Conservation (phyloP, 306 rosid genomes). For the Benincasa hispida region DNA sequence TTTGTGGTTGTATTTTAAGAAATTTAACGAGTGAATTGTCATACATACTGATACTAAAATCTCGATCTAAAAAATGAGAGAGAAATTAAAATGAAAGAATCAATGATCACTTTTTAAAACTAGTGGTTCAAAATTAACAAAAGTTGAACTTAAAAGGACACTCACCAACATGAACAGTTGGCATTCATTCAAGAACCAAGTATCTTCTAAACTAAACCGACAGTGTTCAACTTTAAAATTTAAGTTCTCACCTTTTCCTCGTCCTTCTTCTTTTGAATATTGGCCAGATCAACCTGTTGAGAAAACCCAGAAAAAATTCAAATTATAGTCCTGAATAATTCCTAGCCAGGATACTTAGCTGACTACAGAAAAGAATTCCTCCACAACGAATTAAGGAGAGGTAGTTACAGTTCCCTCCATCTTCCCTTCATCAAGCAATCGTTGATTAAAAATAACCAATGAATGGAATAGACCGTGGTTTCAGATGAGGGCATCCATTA, state of each 20-base stretch:
- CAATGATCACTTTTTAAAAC: neutral
- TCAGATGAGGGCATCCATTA: neutral
- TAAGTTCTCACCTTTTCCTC: slow-evolving; percentile 69
- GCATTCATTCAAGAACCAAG: too few species aligned
- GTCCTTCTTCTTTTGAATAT: slow-evolving; percentile 82
- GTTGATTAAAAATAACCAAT: neutral
- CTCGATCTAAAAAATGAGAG: too few species aligned
- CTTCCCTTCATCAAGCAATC: neutral
- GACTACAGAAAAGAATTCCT: neutral
- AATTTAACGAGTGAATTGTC: neutral
- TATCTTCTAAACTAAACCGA: neutral
- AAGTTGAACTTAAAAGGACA: too few species aligned
- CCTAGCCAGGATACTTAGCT: neutral
- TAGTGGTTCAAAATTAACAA: neutral
- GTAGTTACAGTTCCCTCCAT: neutral
- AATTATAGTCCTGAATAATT: neutral
- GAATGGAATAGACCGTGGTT: neutral
- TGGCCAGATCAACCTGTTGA: slow-evolving; percentile 67
- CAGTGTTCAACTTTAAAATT: neutral
- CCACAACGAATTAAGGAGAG: neutral
- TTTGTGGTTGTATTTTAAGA: neutral
- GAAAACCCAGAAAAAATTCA: neutral
- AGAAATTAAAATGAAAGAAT: neutral
- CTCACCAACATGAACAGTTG: too few species aligned
- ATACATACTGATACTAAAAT: neutral